These are phyloP conservation scores for Gynandropsis gynandra DNA, from an alignment of 345 rosid species.

Conservation along the genomic window DNA sequence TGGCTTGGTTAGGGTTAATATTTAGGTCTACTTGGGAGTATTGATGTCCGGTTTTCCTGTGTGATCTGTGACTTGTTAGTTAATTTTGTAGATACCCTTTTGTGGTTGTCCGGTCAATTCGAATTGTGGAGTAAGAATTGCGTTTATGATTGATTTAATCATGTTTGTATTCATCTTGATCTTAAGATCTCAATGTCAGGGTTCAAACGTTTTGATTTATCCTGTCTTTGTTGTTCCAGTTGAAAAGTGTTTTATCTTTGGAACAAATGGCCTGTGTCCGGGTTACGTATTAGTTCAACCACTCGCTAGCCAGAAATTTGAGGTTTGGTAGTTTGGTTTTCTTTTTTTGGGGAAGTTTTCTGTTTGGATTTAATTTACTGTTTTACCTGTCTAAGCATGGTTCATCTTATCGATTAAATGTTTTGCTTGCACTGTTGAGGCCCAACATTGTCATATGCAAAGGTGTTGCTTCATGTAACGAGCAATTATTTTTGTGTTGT, in stretches of 20 bases:
- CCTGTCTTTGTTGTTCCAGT: background rate
- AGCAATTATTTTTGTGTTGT: constrained; percentile 10
- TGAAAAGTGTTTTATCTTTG: background rate
- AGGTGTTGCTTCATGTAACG: background rate
- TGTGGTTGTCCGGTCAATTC: background rate
- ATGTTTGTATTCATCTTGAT: background rate
- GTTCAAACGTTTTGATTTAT: too few relatives aligned
- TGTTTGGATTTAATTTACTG: background rate
- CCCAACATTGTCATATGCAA: background rate
- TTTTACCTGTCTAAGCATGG: too few relatives aligned
- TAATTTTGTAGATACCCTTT: constrained; percentile 3
- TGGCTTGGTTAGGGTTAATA: background rate
- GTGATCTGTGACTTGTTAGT: constrained; percentile 1
- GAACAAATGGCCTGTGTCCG: background rate
- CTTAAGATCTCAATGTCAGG: background rate
- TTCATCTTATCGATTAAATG: background rate
- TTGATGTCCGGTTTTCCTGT: background rate
- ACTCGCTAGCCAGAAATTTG: too few relatives aligned
- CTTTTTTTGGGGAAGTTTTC: constrained; percentile 9
- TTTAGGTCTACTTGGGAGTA: background rate
- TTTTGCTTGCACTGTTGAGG: background rate
- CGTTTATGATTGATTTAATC: constrained; percentile 7
- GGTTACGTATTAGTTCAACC: background rate
- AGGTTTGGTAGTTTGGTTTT: constrained; percentile 4
- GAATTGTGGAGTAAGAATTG: background rate